These are phyloP conservation scores for Solanum pennellii DNA, from an alignment of 257 asterid genomes.

Conservation along the genomic window DNA sequence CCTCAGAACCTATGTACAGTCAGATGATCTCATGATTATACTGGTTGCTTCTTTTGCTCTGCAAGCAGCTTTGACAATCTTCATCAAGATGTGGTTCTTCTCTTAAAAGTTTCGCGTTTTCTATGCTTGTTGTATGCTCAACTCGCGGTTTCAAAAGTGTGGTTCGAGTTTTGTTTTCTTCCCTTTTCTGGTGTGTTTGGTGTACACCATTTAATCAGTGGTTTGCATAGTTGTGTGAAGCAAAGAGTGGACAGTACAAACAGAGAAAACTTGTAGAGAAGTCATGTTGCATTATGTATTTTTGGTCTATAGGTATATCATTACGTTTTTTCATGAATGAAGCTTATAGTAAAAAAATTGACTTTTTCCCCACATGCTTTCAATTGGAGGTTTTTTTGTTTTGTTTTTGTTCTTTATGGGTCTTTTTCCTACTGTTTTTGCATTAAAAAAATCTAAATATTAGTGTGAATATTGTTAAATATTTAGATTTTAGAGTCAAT, in stretches of 20 bases:
- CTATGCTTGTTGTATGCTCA: neutral
- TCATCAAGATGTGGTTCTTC: slow-evolving; percentile 92
- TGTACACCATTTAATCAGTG: neutral
- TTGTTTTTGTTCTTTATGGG: no score
- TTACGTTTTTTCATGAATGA: neutral
- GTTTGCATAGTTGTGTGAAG: neutral
- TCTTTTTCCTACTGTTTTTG: neutral
- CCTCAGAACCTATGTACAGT: slow-evolving; percentile 47
- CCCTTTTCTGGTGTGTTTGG: neutral
- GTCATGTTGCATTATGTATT: neutral
- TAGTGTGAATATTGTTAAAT: neutral
- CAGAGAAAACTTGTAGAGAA: neutral
- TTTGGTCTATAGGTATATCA: neutral
- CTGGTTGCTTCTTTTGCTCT: slow-evolving; percentile 64
- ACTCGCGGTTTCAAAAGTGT: neutral
- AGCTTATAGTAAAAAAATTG: neutral
- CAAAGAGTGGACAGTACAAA: neutral
- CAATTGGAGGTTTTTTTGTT: neutral
- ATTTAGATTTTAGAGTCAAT: neutral
- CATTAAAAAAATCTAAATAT: neutral
- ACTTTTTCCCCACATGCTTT: neutral
- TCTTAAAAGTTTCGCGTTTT: slow-evolving; percentile 1
- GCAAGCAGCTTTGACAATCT: slow-evolving; percentile 77
- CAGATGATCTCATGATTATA: slow-evolving; percentile 39
- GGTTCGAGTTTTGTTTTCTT: neutral